Base-by-base conservation (phyloP, 177 flowering plant genomes). In the Tripterygium wilfordii region DNA sequence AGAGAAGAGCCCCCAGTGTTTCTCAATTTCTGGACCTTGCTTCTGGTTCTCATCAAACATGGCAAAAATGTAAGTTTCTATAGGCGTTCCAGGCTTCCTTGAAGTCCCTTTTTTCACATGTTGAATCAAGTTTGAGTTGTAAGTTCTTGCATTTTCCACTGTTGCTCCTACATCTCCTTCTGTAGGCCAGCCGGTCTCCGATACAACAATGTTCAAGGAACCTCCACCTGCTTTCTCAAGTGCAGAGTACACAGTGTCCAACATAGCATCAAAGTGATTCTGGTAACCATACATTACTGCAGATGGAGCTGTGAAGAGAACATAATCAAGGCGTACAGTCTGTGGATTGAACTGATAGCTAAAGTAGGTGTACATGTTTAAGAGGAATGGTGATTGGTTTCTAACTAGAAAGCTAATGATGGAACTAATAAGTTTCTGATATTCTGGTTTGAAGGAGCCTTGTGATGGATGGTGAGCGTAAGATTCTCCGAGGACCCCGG, bases 311-410 rank as follows among this genome's bases (percentile, higher is more conserved):
- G n/a, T n/a, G n/a, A n/a, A n/a, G n/a, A n/a, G n/a, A n/a, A n/a
- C n/a, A n/a, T n/a, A n/a, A n/a, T n/a, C n/a, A n/a, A n/a, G n/a
- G n/a, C n/a, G n/a, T n/a, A n/a, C n/a, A n/a, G n/a, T n/a, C n/a
- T n/a, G n/a, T n/a, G n/a, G n/a, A n/a, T n/a, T n/a, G n/a, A n/a
- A n/a, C n/a, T n/a, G n/a, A n/a, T n/a, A 57, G 33, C 44, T 19
- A 22, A 67, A 58, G 41, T 66, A 70, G 0, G 76, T 58, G 43
- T 74, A 65, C 25, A 67, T 45, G 31, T 71, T 74, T 15, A 45
- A 54, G 1, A 74, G 63, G 15, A 74, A 39, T 3, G 79, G 79
- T 0, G 62, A 18, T 1, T 49, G 39, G 9, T 18, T 56, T 10
- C 8, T 23, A 0, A 6, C 56, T 0, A 74, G 45, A 48, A 67